Evolutionary conservation across 441 rosid genomes (phyloP), one percentile per base, ranked within the genome.

Genomic region (Manihot esculenta): DNA sequence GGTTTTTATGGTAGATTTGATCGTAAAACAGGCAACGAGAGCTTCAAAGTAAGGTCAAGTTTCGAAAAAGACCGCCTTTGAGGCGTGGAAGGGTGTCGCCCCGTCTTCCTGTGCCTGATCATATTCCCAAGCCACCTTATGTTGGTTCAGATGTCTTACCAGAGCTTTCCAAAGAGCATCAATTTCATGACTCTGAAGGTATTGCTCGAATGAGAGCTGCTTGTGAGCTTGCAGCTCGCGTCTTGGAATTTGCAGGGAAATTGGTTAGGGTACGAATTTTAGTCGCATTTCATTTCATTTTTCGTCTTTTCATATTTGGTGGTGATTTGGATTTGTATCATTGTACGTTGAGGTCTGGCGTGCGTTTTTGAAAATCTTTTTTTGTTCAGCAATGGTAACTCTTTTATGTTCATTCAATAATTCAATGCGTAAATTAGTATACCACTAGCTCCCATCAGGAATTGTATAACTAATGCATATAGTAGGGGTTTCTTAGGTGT

Each of bases 211-310:
- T 90, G 96, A 88, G 78, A 78, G 96, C 93, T 78, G 96, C 97
- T 38, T 85, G 94, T 38, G 89, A 92, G 85, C 97, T 94, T 50
- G 97, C 97, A 55, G 97, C 99, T 72, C 88, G 93, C 45, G 97
- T 94, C 63, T 64, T 92, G 54, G 76, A 84, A 10, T 76, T 70
- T 77, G 97, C 99, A 7, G 97, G 99, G 73, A 89, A 85, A 72
- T 80, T 94, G 79, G 90, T 87, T 63, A 88, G 83, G 89, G 97
- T 94, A 80, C 69, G 84, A 60, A 41, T 59, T 48, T 49, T 55
- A n/a, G 4, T 27, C 10, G 13, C 45, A 18, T 24, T 56, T 26
- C 35, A 50, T 21, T 72, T 80, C 92, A 35, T 57, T 33, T 11
- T 18, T 15, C 12, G 54, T 17, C 27, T 56, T 56, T 26, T 26